Evolutionary conservation across 805 yeast species (phyloP).

Genomic region (Kuraishia cidri): DNA sequence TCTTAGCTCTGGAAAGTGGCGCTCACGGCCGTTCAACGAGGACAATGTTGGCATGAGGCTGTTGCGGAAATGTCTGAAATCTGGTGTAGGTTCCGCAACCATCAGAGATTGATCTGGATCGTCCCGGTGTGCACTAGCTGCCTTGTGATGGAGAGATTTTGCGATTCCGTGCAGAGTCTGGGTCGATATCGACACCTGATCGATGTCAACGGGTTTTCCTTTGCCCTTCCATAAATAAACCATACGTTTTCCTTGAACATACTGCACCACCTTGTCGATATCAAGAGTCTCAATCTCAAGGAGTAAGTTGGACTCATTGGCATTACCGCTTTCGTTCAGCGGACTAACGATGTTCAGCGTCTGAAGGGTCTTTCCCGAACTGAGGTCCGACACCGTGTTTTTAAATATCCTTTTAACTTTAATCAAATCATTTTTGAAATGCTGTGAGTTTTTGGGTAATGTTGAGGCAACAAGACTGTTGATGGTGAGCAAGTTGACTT

Average conservation of each 20-base stretch:
- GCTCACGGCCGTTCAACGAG: not conserved
- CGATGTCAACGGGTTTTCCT: slow-evolving; percentile 29
- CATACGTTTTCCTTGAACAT: slow-evolving; percentile 19
- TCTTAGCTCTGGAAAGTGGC: no score
- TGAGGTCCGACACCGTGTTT: slow-evolving; percentile 24
- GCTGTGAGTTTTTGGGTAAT: slow-evolving; percentile 14
- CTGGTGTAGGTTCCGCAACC: not conserved
- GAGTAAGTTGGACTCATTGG: not conserved
- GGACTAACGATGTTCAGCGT: slow-evolving; percentile 14
- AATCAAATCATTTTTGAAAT: slow-evolving; percentile 22
- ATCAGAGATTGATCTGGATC: no score
- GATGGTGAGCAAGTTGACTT: slow-evolving; percentile 3
- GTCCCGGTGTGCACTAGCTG: no score
- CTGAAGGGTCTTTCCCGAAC: slow-evolving; percentile 23
- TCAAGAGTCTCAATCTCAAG: slow-evolving; percentile 5
- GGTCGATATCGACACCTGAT: slow-evolving; percentile 9
- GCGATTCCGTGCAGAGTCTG: slow-evolving; percentile 1
- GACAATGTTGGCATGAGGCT: not conserved
- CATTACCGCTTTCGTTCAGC: not conserved
- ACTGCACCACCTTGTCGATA: slow-evolving; percentile 13
- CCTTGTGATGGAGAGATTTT: not conserved
- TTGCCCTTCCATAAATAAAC: slow-evolving; percentile 41
- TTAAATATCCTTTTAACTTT: slow-evolving; percentile 24
- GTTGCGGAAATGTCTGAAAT: not conserved
- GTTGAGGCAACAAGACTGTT: slow-evolving; percentile 5